Percentiles rank a stretch among this genome's conserved stretches.
These are phyloP conservation scores for Trichoderma koningiopsis DNA, from an alignment of 2,329 filamentous ascomycete species.

Conservation along the genomic window DNA sequence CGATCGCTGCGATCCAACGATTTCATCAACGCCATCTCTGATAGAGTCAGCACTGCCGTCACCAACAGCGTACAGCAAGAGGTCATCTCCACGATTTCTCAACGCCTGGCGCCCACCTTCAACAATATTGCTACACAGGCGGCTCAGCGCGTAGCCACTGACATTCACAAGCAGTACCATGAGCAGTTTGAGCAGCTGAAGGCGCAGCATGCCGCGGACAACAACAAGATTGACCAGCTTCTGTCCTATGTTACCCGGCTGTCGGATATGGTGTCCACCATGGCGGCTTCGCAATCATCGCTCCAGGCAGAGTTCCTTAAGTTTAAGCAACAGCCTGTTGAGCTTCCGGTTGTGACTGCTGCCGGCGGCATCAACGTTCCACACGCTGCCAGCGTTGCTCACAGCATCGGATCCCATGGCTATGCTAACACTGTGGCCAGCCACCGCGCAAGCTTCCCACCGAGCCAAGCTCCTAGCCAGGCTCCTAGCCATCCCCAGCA, in stretches of 20 bases:
- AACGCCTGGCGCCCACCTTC: conserved; percentile 67
- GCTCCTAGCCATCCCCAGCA: conserved; percentile 36
- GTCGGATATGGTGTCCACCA: conserved; percentile 67
- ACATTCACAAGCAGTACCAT: conserved; percentile 65
- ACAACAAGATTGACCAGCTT: conserved; percentile 72
- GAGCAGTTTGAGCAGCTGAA: conserved; percentile 55
- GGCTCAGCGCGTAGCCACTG: conserved; percentile 66
- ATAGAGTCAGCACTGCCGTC: conserved; percentile 69
- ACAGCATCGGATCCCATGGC: conserved; percentile 34
- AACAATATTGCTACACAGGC: conserved; percentile 65
- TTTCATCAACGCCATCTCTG: conserved; percentile 67
- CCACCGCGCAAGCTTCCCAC: conserved; percentile 39
- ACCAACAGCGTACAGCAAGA: conserved; percentile 69
- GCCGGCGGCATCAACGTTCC: conserved; percentile 31
- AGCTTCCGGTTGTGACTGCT: conserved; percentile 42
- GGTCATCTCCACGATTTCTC: conserved; percentile 62
- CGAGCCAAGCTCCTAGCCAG: conserved; percentile 39
- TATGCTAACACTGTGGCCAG: conserved; percentile 36
- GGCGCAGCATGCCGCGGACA: conserved; percentile 53
- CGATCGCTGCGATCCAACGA: conserved; percentile 68
- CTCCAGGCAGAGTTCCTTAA: conserved; percentile 67
- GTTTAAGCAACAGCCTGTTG: conserved; percentile 54
- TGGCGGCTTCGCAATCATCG: conserved; percentile 68
- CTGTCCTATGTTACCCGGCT: conserved; percentile 66
- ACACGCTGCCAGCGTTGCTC: conserved; percentile 30